Evolutionary conservation across 306 rosid genomes (phyloP).

Genomic region (Cyamopsis tetragonoloba): DNA sequence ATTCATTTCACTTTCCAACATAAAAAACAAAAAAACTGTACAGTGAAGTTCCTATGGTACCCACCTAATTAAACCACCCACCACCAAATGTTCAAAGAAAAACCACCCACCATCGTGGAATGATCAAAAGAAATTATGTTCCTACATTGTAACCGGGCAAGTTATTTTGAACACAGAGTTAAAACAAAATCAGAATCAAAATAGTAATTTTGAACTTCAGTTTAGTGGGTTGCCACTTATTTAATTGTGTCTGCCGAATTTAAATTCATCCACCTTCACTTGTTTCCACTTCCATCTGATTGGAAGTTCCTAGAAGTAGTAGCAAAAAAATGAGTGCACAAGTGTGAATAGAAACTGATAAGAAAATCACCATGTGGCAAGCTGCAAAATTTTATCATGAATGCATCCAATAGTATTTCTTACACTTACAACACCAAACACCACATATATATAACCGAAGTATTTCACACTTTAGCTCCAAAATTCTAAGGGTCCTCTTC

Average conservation of each 20-base stretch:
- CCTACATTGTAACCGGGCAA: constrained; percentile 27
- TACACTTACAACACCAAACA: constrained; percentile 26
- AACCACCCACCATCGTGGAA: not conserved
- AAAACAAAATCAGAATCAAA: constrained; percentile 16
- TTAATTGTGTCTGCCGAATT: not conserved
- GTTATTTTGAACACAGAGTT: not conserved
- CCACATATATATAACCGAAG: constrained; percentile 29
- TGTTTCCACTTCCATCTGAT: constrained; percentile 7
- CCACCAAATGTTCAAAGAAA: too few species aligned
- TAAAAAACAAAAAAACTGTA: too few species aligned
- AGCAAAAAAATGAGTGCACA: not conserved
- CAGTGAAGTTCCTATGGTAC: constrained; percentile 6
- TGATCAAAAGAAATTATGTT: constrained; percentile 10
- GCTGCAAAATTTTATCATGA: constrained; percentile 7
- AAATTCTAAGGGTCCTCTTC: constrained; percentile 20
- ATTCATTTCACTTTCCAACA: not conserved
- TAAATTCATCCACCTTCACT: not conserved
- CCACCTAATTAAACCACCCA: too few species aligned
- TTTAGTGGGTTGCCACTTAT: constrained; percentile 23
- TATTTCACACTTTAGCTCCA: constrained; percentile 26
- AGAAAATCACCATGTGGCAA: constrained; percentile 1
- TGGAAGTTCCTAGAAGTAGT: not conserved
- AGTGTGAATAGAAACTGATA: too few species aligned
- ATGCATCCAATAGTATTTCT: constrained; percentile 24
- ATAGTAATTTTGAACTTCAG: not conserved